Evolutionary conservation across 371 early-diverging fungal genomes (phyloP).

Genomic region (Nematocida displodere): DNA sequence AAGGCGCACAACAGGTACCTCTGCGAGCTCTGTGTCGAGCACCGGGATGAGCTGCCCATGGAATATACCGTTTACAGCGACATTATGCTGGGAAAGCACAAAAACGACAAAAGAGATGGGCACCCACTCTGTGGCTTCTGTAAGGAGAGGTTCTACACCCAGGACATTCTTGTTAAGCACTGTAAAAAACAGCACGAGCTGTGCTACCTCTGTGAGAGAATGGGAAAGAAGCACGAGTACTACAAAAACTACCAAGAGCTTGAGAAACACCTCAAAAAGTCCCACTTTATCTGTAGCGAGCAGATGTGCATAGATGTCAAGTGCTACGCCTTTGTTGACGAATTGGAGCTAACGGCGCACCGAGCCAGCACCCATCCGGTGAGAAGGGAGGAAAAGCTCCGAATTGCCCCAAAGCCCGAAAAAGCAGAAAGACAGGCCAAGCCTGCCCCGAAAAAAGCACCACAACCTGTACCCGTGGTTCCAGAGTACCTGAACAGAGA

Average conservation of each 20-base stretch:
- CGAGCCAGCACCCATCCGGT: slow-evolving; percentile 37
- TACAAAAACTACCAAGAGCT: slow-evolving; percentile 61
- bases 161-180: slow-evolving; percentile 54
- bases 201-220: slow-evolving; percentile 61
- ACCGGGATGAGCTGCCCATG: slow-evolving; percentile 57
- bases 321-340: slow-evolving; percentile 63
- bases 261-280: slow-evolving; percentile 60
- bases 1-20: slow-evolving; percentile 50
- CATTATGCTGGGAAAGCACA: slow-evolving; percentile 52
- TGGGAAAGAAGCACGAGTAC: slow-evolving; percentile 58
- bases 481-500: slow-evolving; percentile 57
- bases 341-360: slow-evolving; percentile 62
- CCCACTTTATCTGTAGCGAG: slow-evolving; percentile 62
- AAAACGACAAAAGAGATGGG: slow-evolving; percentile 51
- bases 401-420: slow-evolving; percentile 17
- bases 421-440: background rate
- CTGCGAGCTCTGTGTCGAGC: slow-evolving; percentile 58
- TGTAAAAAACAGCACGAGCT: slow-evolving; percentile 57
- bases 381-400: background rate
- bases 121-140: slow-evolving; percentile 63
- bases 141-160: slow-evolving; percentile 58
- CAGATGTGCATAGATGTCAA: slow-evolving; percentile 54
- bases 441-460: too few species aligned
- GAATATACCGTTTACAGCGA: slow-evolving; percentile 56
- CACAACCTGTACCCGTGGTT: too few species aligned